Conservation (phyloP, 2,329 filamentous ascomycete genomes). For the Fusarium verrucosum region DNA sequence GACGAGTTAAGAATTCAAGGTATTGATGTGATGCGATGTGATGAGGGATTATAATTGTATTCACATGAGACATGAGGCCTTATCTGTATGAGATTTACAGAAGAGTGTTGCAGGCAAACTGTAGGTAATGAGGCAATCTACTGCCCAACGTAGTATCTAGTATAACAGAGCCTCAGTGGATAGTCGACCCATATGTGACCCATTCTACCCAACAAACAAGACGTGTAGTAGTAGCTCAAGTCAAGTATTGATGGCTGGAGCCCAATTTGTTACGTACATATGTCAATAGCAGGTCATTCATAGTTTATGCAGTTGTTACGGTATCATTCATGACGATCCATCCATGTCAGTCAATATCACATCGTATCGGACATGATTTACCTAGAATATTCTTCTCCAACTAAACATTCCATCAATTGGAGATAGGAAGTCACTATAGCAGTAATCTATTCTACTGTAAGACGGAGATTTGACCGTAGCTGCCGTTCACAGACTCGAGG, state of each 20-base stretch:
- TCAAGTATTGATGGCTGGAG: conserved; percentile 4
- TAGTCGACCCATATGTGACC: conserved; percentile 33
- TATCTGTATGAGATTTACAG: neutral
- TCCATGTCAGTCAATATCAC: conserved; percentile 10
- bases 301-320: neutral
- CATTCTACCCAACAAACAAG: conserved; percentile 1
- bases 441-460: neutral
- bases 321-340: too few relatives aligned
- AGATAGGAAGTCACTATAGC: neutral
- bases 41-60: neutral
- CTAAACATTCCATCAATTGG: conserved; percentile 12
- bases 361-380: conserved; percentile 11
- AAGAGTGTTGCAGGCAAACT: neutral
- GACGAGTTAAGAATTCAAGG: conserved; percentile 13
- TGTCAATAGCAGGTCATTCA: neutral
- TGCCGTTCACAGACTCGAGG: conserved; percentile 21
- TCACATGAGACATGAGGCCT: conserved; percentile 10
- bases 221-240: neutral
- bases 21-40: too few relatives aligned
- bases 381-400: conserved; percentile 21
- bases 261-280: neutral
- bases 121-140: conserved; percentile 21
- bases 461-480: conserved; percentile 27
- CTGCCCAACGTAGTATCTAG: too few relatives aligned
- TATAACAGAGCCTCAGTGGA: conserved; percentile 15